Percentiles rank a stretch among this genome's conserved stretches.
Conservation (phyloP, 441 rosid species). For the Arabidopsis lyrata region DNA sequence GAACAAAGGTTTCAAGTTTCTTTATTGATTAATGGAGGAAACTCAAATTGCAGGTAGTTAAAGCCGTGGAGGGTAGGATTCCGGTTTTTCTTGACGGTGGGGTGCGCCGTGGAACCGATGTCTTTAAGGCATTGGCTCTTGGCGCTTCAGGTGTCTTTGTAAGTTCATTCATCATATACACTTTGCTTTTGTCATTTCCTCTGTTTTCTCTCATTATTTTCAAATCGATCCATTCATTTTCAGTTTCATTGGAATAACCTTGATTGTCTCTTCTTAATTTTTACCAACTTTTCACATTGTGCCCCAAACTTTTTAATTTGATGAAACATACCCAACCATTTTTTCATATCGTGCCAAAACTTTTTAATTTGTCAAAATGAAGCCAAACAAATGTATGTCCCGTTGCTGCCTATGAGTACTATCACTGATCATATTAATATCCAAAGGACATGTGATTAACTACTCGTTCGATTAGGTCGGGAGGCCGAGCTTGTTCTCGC, state of each 20-base stretch:
- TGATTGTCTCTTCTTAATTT: neutral
- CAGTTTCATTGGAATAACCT: neutral
- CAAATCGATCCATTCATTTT: neutral
- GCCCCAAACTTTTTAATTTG: too few species aligned
- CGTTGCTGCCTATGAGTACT: neutral
- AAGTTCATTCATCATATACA: conserved; percentile 45
- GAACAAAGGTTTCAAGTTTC: neutral
- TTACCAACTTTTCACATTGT: neutral
- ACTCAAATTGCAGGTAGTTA: conserved; percentile 64
- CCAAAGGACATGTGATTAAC: neutral
- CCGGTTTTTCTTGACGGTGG: conserved; percentile 98
- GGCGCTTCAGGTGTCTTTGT: conserved; percentile 98
- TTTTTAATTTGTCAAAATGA: neutral
- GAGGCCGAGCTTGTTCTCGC: conserved; percentile 82
- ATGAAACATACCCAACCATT: too few species aligned
- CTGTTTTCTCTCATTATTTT: conserved; percentile 5
- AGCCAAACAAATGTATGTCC: neutral
- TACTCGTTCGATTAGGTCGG: conserved; percentile 63
- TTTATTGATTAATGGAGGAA: neutral
- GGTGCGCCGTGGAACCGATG: conserved; percentile 94
- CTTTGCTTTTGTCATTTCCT: conserved; percentile 1
- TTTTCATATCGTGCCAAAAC: neutral
- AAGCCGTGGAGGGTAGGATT: conserved; percentile 79
- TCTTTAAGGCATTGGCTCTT: conserved; percentile 94
- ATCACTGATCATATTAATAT: neutral